phyloP scores from a whole-genome alignment of 148 eudicot genomes.

The Fagopyrum esculentum region DNA sequence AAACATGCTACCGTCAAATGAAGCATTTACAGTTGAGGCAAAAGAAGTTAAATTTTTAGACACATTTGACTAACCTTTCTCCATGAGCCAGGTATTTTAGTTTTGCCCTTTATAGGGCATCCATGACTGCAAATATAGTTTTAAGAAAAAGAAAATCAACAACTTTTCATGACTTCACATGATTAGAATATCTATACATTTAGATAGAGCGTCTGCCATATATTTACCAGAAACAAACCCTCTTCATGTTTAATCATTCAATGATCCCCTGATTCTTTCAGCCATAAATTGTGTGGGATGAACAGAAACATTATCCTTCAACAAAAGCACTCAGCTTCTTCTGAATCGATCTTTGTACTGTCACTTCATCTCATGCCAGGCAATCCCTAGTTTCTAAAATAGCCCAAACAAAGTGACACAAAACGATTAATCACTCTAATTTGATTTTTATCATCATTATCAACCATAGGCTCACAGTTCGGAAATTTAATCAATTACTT shows the following conservation, averaged over 20 bases:
- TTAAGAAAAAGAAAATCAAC: neutral
- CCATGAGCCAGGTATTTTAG: conserved; percentile 69
- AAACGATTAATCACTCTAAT: neutral
- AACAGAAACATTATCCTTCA: conserved; percentile 84
- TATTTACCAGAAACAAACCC: neutral
- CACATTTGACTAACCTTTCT: conserved; percentile 53
- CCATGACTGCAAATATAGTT: neutral
- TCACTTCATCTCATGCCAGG: conserved; percentile 29
- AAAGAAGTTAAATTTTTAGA: neutral
- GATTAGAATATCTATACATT: neutral
- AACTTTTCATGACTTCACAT: neutral
- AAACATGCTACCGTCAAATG: neutral
- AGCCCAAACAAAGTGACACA: neutral
- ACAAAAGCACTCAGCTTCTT: conserved; percentile 17
- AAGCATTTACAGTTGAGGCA: neutral
- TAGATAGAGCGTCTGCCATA: neutral
- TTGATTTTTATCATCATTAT: neutral
- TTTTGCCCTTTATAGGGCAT: conserved; percentile 66
- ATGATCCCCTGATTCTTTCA: conserved; percentile 85
- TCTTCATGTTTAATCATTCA: conserved; percentile 64
- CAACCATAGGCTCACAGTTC: neutral
- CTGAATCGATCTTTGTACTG: conserved; percentile 66
- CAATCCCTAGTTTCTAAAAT: conserved; percentile 29
- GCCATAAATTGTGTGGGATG: conserved; percentile 88
- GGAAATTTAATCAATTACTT: neutral